phyloP scores from a whole-genome alignment of 495 filamentous ascomycete species.

The Penicillium cosmopolitanum region DNA sequence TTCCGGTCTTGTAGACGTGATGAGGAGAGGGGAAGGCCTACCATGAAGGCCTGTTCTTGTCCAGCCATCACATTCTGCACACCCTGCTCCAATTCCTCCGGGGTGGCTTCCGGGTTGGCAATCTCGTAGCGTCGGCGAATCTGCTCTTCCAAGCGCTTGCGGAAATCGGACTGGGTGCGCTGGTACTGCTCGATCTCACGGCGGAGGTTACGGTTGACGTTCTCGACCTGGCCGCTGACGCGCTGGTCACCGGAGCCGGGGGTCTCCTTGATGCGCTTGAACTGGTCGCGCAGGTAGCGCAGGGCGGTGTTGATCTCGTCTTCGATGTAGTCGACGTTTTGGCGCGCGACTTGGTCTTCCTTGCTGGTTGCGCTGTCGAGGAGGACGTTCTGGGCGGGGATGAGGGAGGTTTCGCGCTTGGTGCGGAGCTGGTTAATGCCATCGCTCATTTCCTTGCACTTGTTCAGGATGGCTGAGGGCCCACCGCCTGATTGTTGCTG shows the following conservation, averaged over 20 bases:
- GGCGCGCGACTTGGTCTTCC: constrained; percentile 46
- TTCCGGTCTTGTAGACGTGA: no score
- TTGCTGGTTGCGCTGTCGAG: constrained; percentile 49
- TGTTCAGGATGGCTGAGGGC: constrained; percentile 77
- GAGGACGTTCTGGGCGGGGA: constrained; percentile 44
- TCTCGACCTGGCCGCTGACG: constrained; percentile 77
- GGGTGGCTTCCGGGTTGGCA: constrained; percentile 80
- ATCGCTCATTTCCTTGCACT: constrained; percentile 75
- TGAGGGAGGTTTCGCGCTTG: constrained; percentile 45
- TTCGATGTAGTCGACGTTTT: constrained; percentile 67
- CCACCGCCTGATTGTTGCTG: constrained; percentile 51
- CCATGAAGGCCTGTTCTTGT: constrained; percentile 75
- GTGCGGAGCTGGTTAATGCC: constrained; percentile 57
- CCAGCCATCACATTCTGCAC: constrained; percentile 69
- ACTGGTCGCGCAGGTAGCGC: constrained; percentile 69
- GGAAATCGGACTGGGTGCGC: constrained; percentile 72
- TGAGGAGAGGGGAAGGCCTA: constrained; percentile 26
- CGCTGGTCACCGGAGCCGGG: constrained; percentile 69
- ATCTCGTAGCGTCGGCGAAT: constrained; percentile 89
- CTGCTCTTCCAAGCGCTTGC: constrained; percentile 76
- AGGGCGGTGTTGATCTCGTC: constrained; percentile 81
- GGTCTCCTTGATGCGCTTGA: constrained; percentile 78
- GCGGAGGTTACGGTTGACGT: constrained; percentile 77
- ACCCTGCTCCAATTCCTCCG: constrained; percentile 76
- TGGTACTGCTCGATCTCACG: constrained; percentile 80